A percentile compares a stretch with the other conserved stretches of the same genome.
phyloP scores from a whole-genome alignment of 2,329 filamentous ascomycete species.

The Aureobasidium leucospermi region DNA sequence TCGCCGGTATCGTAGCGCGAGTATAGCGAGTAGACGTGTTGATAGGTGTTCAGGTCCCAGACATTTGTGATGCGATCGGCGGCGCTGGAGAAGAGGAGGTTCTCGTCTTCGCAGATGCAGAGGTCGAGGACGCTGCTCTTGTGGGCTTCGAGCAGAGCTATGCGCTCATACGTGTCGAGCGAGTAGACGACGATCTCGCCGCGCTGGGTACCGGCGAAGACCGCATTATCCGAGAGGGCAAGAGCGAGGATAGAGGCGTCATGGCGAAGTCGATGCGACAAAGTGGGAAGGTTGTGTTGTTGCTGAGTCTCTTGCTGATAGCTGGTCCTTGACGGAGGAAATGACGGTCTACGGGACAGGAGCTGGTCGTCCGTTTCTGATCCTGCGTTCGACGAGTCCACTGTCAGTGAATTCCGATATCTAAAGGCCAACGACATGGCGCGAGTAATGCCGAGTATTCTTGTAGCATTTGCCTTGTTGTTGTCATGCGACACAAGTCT shows the following conservation, averaged over 20 bases:
- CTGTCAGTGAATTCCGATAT: constrained; percentile 3
- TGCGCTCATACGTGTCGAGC: constrained; percentile 76
- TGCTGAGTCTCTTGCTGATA: constrained; percentile 8
- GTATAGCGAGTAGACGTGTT: constrained; percentile 79
- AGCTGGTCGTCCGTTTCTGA: constrained; percentile 17
- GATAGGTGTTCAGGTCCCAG: constrained; percentile 73
- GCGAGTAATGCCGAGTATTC: neutral
- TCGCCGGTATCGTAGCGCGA: constrained; percentile 92
- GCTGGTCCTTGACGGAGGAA: neutral
- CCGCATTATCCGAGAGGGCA: constrained; percentile 68
- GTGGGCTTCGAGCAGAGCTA: constrained; percentile 76
- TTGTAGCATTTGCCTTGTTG: neutral
- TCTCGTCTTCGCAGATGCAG: constrained; percentile 66
- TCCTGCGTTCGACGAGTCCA: constrained; percentile 11
- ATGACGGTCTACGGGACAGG: neutral
- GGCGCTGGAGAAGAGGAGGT: constrained; percentile 81
- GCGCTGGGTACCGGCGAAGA: constrained; percentile 88
- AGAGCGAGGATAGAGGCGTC: constrained; percentile 75
- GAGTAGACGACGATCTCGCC: constrained; percentile 91
- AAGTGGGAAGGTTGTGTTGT: constrained; percentile 43
- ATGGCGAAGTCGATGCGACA: constrained; percentile 68
- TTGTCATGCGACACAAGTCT: neutral
- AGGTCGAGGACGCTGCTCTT: constrained; percentile 84
- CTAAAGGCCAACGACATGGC: constrained; percentile 2
- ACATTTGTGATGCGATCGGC: constrained; percentile 92